These are phyloP conservation scores for Eragrostis curvula DNA, from an alignment of 176 grass and related monocot genomes.

Conservation along the genomic window DNA sequence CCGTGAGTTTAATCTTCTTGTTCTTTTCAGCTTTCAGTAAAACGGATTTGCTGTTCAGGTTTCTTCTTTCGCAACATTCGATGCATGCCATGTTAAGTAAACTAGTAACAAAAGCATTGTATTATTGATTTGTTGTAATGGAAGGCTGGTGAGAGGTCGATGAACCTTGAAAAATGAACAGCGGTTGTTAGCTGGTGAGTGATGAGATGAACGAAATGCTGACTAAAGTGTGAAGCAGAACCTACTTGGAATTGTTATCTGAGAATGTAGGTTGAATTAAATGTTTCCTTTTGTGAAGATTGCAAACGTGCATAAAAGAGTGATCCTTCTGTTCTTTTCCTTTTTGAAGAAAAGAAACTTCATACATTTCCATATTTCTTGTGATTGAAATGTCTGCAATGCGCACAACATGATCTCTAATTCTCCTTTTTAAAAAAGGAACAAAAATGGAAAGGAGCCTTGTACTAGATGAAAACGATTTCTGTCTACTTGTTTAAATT, in stretches of 20 bases:
- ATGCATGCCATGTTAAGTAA: neutral
- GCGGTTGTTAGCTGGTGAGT: neutral
- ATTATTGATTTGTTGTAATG: conserved; percentile 9
- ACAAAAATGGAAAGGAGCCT: neutral
- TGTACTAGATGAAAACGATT: neutral
- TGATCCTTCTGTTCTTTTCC: too few relatives aligned
- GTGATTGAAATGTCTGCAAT: neutral
- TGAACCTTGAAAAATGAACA: conserved; percentile 12
- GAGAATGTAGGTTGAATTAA: neutral
- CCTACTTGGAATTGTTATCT: neutral
- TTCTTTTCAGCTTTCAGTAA: neutral
- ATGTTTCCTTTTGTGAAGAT: neutral
- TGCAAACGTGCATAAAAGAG: neutral
- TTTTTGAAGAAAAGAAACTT: neutral
- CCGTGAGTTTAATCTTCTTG: conserved; percentile 46
- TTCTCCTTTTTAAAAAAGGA: neutral
- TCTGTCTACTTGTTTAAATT: conserved; percentile 1
- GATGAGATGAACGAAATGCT: neutral
- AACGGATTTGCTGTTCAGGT: neutral
- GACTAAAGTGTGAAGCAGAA: neutral
- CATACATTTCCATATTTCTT: neutral
- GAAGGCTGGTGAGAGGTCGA: neutral
- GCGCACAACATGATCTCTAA: neutral
- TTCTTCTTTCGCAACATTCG: neutral
- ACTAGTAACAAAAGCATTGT: neutral